Percentiles rank a stretch among this genome's conserved stretches.
Conservation (phyloP, 495 filamentous ascomycete genomes). For the Hyaloscypha variabilis region DNA sequence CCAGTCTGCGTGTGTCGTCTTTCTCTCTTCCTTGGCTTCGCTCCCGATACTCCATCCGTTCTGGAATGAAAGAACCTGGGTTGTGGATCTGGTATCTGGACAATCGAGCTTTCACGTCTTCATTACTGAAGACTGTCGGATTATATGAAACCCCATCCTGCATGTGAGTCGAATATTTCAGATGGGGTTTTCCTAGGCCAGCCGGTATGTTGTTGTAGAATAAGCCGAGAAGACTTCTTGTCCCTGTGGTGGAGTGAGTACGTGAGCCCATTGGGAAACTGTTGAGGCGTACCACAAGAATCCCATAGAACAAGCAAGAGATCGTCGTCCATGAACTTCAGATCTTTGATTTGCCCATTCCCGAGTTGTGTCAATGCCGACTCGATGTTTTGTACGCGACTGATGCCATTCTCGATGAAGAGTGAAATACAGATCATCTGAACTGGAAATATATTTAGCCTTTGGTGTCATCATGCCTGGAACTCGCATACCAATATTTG, state of each 20-base stretch:
- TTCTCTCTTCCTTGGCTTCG: constrained; percentile 27
- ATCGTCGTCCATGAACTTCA: constrained; percentile 50
- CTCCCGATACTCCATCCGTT: constrained; percentile 47
- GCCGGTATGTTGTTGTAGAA: neutral
- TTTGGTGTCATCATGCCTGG: neutral
- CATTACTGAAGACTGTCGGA: constrained; percentile 25
- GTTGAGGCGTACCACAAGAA: constrained; percentile 34
- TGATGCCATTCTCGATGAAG: constrained; percentile 46
- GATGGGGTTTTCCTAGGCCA: constrained; percentile 17
- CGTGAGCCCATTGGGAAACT: neutral
- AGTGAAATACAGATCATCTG: constrained; percentile 45
- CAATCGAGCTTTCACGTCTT: constrained; percentile 20
- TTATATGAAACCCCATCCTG: constrained; percentile 27
- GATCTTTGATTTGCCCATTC: constrained; percentile 45
- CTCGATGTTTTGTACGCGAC: constrained; percentile 32
- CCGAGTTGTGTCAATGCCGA: constrained; percentile 42
- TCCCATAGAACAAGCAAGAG: constrained; percentile 48
- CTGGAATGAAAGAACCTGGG: constrained; percentile 41
- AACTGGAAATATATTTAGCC: constrained; percentile 39
- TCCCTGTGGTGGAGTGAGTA: constrained; percentile 12
- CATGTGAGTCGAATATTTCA: constrained; percentile 26
- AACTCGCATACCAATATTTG: constrained; percentile 9
- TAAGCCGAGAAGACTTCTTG: constrained; percentile 1
- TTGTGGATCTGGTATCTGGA: constrained; percentile 32
- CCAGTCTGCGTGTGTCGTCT: constrained; percentile 43